These are phyloP conservation scores for Parasitella parasitica DNA, from an alignment of 371 early-diverging fungal species.

Conservation along the genomic window DNA sequence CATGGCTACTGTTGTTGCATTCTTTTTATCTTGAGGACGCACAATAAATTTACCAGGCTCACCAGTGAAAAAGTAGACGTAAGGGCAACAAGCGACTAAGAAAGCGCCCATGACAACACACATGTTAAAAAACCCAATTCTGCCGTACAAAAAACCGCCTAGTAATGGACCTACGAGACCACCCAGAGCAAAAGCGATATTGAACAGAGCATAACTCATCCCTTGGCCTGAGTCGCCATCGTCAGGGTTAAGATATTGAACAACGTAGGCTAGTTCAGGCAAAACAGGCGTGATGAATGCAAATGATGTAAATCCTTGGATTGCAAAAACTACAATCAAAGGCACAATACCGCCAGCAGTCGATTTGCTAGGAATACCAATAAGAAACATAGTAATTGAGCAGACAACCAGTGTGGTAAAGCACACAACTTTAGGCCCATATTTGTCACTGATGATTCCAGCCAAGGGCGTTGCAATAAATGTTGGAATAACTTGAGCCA, in stretches of 20 bases:
- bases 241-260: constrained; percentile 27
- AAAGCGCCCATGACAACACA: constrained; percentile 20
- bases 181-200: constrained; percentile 52
- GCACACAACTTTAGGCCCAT: constrained; percentile 39
- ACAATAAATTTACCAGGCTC: constrained; percentile 10
- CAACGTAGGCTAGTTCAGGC: constrained; percentile 48
- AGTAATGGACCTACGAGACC: constrained; percentile 17
- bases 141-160: constrained; percentile 19
- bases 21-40: constrained; percentile 1
- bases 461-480: constrained; percentile 44
- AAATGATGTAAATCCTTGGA: constrained; percentile 44
- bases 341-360: constrained; percentile 39
- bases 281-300: constrained; percentile 44
- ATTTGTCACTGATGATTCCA: constrained; percentile 47
- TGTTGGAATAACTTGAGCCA: constrained; percentile 49
- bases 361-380: constrained; percentile 31
- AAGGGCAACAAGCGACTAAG: constrained; percentile 27
- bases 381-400: constrained; percentile 31
- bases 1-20: neutral
- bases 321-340: constrained; percentile 34
- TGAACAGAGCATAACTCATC: constrained; percentile 51
- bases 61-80: constrained; percentile 29
- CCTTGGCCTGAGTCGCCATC: constrained; percentile 46
- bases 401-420: constrained; percentile 26
- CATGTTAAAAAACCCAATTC: constrained; percentile 22